These are phyloP conservation scores for Hyphopichia pseudoburtonii DNA, from an alignment of 1,139 yeast species.

Conservation along the genomic window DNA sequence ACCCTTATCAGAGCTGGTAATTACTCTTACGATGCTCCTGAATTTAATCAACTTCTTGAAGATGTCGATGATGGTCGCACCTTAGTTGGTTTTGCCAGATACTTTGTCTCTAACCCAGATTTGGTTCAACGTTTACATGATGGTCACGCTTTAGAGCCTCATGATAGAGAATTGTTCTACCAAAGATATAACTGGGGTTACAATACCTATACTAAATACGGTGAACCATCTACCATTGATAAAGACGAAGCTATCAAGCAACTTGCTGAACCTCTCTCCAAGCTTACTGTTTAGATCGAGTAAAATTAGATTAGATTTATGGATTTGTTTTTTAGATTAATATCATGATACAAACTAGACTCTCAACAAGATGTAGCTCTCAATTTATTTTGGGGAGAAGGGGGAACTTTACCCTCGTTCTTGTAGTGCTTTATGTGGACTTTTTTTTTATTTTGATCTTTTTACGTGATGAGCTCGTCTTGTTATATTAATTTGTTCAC, in stretches of 20 bases:
- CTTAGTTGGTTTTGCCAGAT: slow-evolving; percentile 46
- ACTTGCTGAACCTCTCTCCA: neutral
- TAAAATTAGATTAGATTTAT: too few relatives aligned
- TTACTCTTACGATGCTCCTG: slow-evolving; percentile 29
- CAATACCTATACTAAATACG: slow-evolving; percentile 19
- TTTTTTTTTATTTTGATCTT: too few relatives aligned
- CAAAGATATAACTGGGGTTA: slow-evolving; percentile 25
- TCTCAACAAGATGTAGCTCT: too few relatives aligned
- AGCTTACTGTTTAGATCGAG: neutral
- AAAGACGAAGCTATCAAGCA: slow-evolving; percentile 15
- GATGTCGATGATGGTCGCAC: slow-evolving; percentile 38
- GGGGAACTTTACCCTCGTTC: too few relatives aligned
- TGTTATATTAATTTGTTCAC: too few relatives aligned
- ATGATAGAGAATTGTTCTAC: slow-evolving; percentile 24
- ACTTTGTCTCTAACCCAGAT: slow-evolving; percentile 54
- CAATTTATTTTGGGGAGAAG: too few relatives aligned
- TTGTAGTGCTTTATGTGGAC: too few relatives aligned
- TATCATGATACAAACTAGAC: too few relatives aligned
- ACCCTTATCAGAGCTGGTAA: slow-evolving; percentile 48
- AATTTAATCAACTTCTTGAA: slow-evolving; percentile 17
- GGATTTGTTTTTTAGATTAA: too few relatives aligned
- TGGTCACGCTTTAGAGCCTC: slow-evolving; percentile 40
- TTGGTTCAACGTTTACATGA: slow-evolving; percentile 44
- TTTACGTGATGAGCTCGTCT: too few relatives aligned
- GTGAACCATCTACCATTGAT: slow-evolving; percentile 15